Evolutionary conservation across 1,284 basidiomycete species (phyloP), one percentile per base, ranked within the genome.

Genomic region (Xerocomus minutiporus): DNA sequence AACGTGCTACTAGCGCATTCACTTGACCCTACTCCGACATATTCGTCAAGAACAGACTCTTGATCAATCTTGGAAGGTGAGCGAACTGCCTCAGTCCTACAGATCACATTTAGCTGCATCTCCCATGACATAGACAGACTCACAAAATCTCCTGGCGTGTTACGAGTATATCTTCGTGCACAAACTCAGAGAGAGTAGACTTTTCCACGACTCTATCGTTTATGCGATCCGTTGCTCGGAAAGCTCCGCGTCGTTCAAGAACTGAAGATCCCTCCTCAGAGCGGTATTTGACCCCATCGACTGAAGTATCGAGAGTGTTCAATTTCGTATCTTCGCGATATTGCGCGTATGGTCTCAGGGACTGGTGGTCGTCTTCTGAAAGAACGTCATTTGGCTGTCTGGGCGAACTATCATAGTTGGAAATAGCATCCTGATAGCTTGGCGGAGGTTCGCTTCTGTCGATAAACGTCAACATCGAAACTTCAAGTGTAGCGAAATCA

Each of bases 361-460:
- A n/a, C 35, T 32, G 17, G 20, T 5, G 5, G n/a, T 28, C 47
- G 13, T 32, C 50, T 45, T 20, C 46, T 15, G 32, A 1, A 3
- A 36, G 20, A 8, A 8, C 23, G 17, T 39, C 39, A 28, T 25
- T 28, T 5, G 41, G 5, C 1, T 31, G 11, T 17, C 40, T 8
- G 11, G 31, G 9, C 5, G 23, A 38, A 12, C n/a, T 0, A 1
- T 48, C 8, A 11, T 38, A 25, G 15, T 38, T 5, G 15, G 46
- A 40, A 29, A 43, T 11, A 8, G 29, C 38, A 8, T 61, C 57
- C 23, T 63, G n/a, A 11, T 61, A 59, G 25, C 51, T 61, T n/a
- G 53, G 61, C 5, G 53, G 53, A 36, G 49, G 47, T 17, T 51
- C 53, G 6, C 51, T 41, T 8, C 15, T 23, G 17, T 52, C 51